Evolutionary conservation across 495 filamentous ascomycete genomes (phyloP).

Genomic region (Choiromyces venosus): DNA sequence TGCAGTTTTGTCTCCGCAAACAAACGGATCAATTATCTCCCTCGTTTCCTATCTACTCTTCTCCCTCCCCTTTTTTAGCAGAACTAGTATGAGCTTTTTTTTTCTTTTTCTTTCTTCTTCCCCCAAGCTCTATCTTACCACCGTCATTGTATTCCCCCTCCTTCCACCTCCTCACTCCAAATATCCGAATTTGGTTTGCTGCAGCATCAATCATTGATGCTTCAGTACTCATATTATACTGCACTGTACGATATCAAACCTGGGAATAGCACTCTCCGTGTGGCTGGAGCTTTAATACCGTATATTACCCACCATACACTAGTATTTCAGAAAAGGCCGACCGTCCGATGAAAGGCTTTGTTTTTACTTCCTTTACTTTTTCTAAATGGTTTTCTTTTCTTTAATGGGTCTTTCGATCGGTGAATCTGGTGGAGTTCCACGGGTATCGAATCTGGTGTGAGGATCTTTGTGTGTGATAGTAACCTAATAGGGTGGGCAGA

Average conservation of each 20-base stretch:
- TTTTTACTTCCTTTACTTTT: not conserved
- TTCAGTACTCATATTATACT: not conserved
- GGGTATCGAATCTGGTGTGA: not conserved
- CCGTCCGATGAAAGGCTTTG: not conserved
- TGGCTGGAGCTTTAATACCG: not conserved
- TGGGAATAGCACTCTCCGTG: not conserved
- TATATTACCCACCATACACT: not conserved
- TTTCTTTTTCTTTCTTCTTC: not conserved
- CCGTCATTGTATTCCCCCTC: not conserved
- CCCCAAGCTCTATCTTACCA: not conserved
- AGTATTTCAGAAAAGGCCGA: not conserved
- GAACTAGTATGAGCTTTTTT: not conserved
- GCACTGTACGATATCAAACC: not conserved
- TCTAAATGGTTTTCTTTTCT: not conserved
- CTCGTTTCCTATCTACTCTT: not conserved
- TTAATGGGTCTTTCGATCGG: not conserved
- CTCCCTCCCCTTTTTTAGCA: not conserved
- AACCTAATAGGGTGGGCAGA: not conserved
- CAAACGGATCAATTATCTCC: not conserved
- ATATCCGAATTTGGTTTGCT: not conserved
- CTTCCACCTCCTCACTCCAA: not conserved
- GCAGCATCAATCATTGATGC: not conserved
- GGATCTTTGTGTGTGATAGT: not conserved
- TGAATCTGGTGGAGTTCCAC: not conserved
- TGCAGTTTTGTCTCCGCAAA: not conserved